Evolutionary conservation across 352 stramenopile genomes (phyloP).

Genomic region (Globisporangium carolinianum): DNA sequence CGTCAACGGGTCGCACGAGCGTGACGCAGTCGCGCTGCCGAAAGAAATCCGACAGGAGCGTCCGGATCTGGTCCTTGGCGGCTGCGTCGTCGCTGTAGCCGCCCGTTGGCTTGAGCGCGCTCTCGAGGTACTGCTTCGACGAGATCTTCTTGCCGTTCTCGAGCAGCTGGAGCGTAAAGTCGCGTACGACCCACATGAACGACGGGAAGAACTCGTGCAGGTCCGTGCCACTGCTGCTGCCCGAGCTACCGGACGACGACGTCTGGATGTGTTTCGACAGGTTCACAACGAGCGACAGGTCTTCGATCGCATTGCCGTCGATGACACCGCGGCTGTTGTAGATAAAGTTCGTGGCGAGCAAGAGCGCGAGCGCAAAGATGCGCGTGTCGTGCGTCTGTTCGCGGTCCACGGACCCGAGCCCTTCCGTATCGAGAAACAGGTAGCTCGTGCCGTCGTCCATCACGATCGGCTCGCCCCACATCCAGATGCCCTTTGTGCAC

Average conservation of each 20-base stretch:
- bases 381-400: constrained; percentile 86
- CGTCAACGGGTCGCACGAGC: constrained; percentile 81
- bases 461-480: constrained; percentile 79
- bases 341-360: constrained; percentile 84
- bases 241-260: constrained; percentile 19
- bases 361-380: constrained; percentile 85
- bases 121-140: constrained; percentile 86
- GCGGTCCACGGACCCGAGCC: constrained; percentile 74
- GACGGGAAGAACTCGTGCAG: constrained; percentile 83
- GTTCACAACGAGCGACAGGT: constrained; percentile 88
- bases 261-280: constrained; percentile 88
- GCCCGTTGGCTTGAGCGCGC: constrained; percentile 72
- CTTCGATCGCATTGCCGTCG: constrained; percentile 84
- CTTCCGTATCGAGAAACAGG: constrained; percentile 88
- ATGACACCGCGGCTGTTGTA: constrained; percentile 90
- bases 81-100: constrained; percentile 74
- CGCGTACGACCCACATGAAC: constrained; percentile 88
- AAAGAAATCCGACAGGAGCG: constrained; percentile 78
- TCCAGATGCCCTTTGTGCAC: constrained; percentile 91
- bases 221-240: constrained; percentile 16
- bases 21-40: constrained; percentile 85
- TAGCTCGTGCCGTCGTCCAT: constrained; percentile 64
- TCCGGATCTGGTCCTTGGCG: constrained; percentile 77
- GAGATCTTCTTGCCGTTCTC: constrained; percentile 86
- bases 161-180: constrained; percentile 85